Evolutionary conservation across 768 basidiomycete genomes (phyloP), one percentile per base, ranked within the genome.

Genomic region (Calvatia gigantea): DNA sequence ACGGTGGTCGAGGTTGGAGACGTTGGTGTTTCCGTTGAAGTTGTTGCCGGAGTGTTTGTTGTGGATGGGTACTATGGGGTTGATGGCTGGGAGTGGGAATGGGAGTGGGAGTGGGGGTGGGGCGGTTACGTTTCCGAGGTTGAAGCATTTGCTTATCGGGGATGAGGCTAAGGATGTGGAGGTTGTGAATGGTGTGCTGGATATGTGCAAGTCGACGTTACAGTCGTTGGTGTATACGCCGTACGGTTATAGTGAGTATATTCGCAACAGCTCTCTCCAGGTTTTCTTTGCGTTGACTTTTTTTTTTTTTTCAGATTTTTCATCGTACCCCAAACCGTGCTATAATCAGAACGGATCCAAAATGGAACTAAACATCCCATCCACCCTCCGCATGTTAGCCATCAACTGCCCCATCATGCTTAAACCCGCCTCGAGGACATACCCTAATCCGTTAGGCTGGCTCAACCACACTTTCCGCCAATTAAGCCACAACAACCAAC

Each of bases 391-490:
- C 14, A 55, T 43, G 12, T 25, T 55, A 14, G 54, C 54, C n/a
- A 55, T 55, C 54, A 55, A 55, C 7, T 55, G 54, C 33, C 54
- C 54, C 8, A 31, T 55, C 35, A 55, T 55, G 27, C 29, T 55
- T 11, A 55, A 55, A 32, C 54, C 54, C 9, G 45, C 45, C 32
- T 55, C 54, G 8, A 25, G 54, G 8, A 48, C 17, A 4, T 51
- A 41, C 15, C 39, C 51, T 6, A 51, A 51, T 21, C 38, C 39
- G 2, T 51, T 51, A 8, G 51, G 45, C 29, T 55, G 37, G 35
- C 54, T 55, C 7, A 55, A 15, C 17, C 46, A 48, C 21, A 55
- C 54, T 11, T 35, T 55, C 6, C 46, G 46, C 6, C 37, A 39
- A 21, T 14, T 55, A 9, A 55, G 54, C 23, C 46, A 39, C 41